Evolutionary conservation across 331 rosid genomes (phyloP).

Genomic region (Saraca asoca): DNA sequence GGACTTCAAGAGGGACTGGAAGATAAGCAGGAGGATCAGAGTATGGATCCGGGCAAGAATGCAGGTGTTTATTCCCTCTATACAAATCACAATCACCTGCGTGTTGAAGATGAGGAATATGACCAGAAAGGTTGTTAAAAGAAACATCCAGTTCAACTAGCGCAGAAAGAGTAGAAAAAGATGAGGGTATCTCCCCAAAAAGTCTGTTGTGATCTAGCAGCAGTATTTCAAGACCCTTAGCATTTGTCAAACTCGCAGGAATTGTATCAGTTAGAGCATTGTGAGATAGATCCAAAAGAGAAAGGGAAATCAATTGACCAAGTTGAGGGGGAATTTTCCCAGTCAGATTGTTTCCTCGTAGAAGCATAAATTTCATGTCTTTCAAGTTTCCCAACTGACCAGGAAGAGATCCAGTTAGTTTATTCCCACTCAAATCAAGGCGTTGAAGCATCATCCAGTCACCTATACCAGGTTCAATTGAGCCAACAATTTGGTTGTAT

Average conservation of each 20-base stretch:
- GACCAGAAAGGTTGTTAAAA: constrained; percentile 60
- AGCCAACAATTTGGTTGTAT: constrained; percentile 45
- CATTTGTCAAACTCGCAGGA: constrained; percentile 45
- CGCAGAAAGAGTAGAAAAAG: constrained; percentile 42
- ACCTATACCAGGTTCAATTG: constrained; percentile 40
- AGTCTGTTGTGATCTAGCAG: constrained; percentile 53
- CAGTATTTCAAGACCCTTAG: constrained; percentile 43
- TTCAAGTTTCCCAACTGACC: constrained; percentile 43
- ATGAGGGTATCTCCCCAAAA: constrained; percentile 46
- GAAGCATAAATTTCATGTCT: constrained; percentile 49
- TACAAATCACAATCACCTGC: constrained; percentile 42
- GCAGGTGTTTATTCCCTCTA: constrained; percentile 45
- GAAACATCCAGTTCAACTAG: constrained; percentile 51
- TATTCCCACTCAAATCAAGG: constrained; percentile 53
- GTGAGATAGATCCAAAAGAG: constrained; percentile 47
- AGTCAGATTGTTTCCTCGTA: constrained; percentile 48
- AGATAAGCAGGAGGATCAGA: constrained; percentile 35
- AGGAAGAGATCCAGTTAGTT: constrained; percentile 44
- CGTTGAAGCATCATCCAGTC: constrained; percentile 37
- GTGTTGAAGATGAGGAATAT: constrained; percentile 51
- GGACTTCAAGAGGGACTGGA: constrained; percentile 41
- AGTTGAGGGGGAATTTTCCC: constrained; percentile 47
- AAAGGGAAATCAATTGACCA: constrained; percentile 46
- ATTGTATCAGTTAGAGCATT: constrained; percentile 45
- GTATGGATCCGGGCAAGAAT: constrained; percentile 53